Percentiles rank a stretch among this genome's conserved stretches.
Conservation (phyloP, 371 early-diverging fungal genomes). For the Capniomyces stellatus region DNA sequence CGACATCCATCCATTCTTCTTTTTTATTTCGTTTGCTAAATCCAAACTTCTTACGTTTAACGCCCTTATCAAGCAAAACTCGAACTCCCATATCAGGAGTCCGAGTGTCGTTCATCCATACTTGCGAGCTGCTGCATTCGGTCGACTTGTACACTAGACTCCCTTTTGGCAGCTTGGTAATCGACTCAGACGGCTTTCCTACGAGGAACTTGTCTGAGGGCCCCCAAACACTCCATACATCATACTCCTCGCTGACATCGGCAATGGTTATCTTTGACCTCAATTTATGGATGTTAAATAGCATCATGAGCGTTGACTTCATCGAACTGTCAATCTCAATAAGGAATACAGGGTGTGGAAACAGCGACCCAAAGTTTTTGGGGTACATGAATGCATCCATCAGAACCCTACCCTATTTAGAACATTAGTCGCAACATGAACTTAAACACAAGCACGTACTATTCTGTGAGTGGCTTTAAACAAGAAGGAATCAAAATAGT, state of each 20-base stretch:
- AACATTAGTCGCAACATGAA: background rate
- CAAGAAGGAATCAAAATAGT: no score
- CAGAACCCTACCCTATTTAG: slow-evolving; percentile 75
- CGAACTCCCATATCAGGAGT: slow-evolving; percentile 39
- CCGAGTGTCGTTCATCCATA: slow-evolving; percentile 36
- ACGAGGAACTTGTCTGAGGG: slow-evolving; percentile 14
- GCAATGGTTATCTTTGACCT: slow-evolving; percentile 52
- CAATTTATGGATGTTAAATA: slow-evolving; percentile 57
- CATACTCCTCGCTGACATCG: slow-evolving; percentile 39
- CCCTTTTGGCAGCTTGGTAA: slow-evolving; percentile 12
- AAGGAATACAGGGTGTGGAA: slow-evolving; percentile 45
- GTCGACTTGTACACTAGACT: slow-evolving; percentile 24
- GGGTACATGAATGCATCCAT: slow-evolving; percentile 83
- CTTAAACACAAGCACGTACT: no score
- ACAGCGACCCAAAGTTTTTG: slow-evolving; percentile 34
- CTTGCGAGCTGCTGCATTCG: slow-evolving; percentile 26
- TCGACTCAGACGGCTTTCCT: slow-evolving; percentile 6
- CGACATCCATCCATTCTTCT: no score
- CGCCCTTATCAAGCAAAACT: slow-evolving; percentile 22
- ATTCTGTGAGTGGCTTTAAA: no score
- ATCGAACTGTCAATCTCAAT: slow-evolving; percentile 51
- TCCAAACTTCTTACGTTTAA: slow-evolving; percentile 5
- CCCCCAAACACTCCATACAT: slow-evolving; percentile 44
- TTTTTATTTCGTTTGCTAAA: no score
- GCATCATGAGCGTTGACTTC: slow-evolving; percentile 30